Evolutionary conservation across 108 stramenopile genomes (phyloP).

Genomic region (Discostella stelligeroides): DNA sequence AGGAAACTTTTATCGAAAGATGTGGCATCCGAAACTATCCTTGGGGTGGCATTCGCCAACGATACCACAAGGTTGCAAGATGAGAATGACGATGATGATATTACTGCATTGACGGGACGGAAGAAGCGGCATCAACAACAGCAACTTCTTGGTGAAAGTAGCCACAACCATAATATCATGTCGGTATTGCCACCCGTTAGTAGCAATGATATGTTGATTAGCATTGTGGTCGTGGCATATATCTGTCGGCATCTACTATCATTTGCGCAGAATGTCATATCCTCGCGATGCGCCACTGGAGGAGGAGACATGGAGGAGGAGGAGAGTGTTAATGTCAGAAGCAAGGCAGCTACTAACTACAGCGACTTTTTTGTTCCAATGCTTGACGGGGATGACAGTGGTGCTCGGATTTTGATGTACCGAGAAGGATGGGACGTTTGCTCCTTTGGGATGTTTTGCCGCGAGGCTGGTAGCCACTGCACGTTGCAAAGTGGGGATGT

Average conservation of each 20-base stretch:
- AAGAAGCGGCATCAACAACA: no score
- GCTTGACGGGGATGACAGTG: slow-evolving; percentile 1
- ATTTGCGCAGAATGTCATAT: slow-evolving; percentile 2
- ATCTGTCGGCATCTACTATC: slow-evolving; percentile 8
- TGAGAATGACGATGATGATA: not conserved
- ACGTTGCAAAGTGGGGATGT: not conserved
- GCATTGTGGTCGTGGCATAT: slow-evolving; percentile 8
- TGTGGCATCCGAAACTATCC: not conserved
- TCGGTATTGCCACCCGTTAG: not conserved
- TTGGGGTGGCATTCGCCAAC: slow-evolving; percentile 19
- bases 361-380: slow-evolving; percentile 10
- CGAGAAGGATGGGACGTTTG: slow-evolving; percentile 18
- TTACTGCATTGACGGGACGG: not conserved
- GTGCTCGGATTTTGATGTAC: slow-evolving; percentile 26
- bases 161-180: no score
- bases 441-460: slow-evolving; percentile 24
- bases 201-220: slow-evolving; percentile 10
- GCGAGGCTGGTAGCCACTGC: slow-evolving; percentile 11
- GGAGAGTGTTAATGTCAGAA: slow-evolving; percentile 12
- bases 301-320: no score
- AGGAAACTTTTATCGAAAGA: not conserved
- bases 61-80: not conserved
- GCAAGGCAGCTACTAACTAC: not conserved
- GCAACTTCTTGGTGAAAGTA: no score
- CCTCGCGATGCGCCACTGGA: not conserved